These are phyloP conservation scores for Colletotrichum sp. DNA, from an alignment of 2,329 filamentous ascomycete genomes.

Conservation along the genomic window DNA sequence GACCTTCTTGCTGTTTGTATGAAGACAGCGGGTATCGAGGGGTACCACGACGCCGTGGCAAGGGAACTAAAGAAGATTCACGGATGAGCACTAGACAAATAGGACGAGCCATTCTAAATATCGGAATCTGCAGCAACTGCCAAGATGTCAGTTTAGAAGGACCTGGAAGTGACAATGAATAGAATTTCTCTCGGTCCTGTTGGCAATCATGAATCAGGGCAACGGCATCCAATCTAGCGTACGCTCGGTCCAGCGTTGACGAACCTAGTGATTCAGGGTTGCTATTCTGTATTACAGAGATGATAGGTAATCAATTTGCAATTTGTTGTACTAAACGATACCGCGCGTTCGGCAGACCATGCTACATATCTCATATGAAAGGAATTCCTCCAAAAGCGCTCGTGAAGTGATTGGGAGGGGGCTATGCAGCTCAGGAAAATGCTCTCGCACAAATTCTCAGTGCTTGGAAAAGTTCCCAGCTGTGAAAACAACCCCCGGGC, in stretches of 20 bases:
- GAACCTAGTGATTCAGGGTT: background rate
- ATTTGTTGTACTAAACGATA: background rate
- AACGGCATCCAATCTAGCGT: background rate
- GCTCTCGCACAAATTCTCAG: background rate
- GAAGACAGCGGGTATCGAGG: background rate
- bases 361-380: background rate
- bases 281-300: background rate
- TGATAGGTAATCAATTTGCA: background rate
- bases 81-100: background rate
- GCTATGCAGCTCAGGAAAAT: accelerated
- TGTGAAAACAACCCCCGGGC: background rate
- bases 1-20: background rate
- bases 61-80: background rate
- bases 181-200: accelerated
- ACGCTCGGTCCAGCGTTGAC: background rate
- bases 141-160: background rate
- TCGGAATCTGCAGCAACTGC: accelerated
- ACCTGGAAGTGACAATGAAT: background rate
- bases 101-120: background rate
- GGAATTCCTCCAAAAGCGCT: background rate
- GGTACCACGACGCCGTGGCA: background rate
- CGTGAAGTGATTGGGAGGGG: background rate
- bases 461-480: background rate
- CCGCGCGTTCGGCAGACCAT: background rate
- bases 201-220: background rate